Evolutionary conservation across 2,329 filamentous ascomycete genomes (phyloP), one percentile per base, ranked within the genome.

Genomic region (Hymenoscyphus fraxineus): DNA sequence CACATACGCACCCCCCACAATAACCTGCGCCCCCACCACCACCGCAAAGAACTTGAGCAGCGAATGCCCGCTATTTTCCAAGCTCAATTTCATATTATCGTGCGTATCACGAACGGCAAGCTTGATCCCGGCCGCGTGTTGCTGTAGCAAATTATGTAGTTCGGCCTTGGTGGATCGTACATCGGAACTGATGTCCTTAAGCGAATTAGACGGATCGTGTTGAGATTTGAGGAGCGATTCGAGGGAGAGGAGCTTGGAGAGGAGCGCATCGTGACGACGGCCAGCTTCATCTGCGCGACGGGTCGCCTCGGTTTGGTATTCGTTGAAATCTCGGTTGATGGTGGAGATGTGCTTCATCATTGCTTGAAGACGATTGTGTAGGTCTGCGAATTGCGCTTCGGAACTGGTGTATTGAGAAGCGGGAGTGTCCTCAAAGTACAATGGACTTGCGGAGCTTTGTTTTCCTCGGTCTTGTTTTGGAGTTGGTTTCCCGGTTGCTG

Each of bases 351-450:
- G 87, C 77, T 92, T 88, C 76, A 86, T 87, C 65, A 92, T 81
- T 70, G 81, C 82, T 76, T 93, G 92, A 19, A 98, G 80, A 39
- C 93, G 90, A 79, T 90, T 90, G 80, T 96, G 90, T 15, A 98
- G 83, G 75, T 97, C 93, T 40, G 84, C 83, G 74, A 97, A 94
- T 76, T 97, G 92, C 62, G 81, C 77, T 47, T 80, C 78, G 1
- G 80, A 77, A 71, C 72, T 80, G 75, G 67, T 77, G 73, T 71
- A 80, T 74, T 77, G 76, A 66, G 71, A 77, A 2, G 73, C 73
- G 31, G 75, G 73, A 57, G 71, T 64, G 66, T 74, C 70, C 13
- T 79, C 63, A 47, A 78, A 78, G 68, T 82, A 83, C 56, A 78
- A 77, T 73, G 83, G 82, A 39, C 74, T 72, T 58, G 83, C 79